phyloP scores from a whole-genome alignment of 257 asterid species.

The Salvia rosmarinus region DNA sequence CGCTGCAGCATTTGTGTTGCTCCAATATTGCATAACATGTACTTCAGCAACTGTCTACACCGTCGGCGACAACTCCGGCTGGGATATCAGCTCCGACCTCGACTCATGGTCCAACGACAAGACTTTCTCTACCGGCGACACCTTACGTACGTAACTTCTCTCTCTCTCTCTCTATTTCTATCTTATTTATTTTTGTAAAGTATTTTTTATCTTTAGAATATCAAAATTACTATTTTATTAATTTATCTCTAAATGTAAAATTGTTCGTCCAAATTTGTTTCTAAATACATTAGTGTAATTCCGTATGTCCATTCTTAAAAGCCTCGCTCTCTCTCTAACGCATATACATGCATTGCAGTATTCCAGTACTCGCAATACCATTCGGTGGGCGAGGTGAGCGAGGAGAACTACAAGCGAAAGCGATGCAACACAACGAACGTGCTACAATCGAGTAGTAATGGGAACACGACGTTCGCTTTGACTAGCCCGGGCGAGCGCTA shows the following conservation, averaged over 20 bases:
- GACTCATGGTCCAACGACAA: conserved; percentile 70
- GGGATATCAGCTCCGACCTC: conserved; percentile 89
- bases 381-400: conserved; percentile 58
- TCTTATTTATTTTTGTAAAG: no score
- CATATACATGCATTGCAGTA: conserved; percentile 41
- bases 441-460: conserved; percentile 63
- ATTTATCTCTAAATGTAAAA: no score
- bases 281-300: no score
- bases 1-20: conserved; percentile 32
- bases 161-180: no score
- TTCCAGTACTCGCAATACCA: conserved; percentile 69
- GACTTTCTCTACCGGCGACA: conserved; percentile 59
- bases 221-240: no score
- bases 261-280: no score
- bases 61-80: conserved; percentile 80
- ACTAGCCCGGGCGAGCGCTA: conserved; percentile 59
- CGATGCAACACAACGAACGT: conserved; percentile 71
- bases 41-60: conserved; percentile 53
- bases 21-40: conserved; percentile 39
- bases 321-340: neutral
- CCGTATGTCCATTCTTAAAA: no score
- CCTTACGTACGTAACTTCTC: conserved; percentile 53
- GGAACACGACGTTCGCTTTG: conserved; percentile 61
- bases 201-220: no score
- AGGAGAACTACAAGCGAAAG: conserved; percentile 49